Evolutionary conservation across 1,139 yeast species (phyloP).

Genomic region (Wickerhamiella pararugosa): DNA sequence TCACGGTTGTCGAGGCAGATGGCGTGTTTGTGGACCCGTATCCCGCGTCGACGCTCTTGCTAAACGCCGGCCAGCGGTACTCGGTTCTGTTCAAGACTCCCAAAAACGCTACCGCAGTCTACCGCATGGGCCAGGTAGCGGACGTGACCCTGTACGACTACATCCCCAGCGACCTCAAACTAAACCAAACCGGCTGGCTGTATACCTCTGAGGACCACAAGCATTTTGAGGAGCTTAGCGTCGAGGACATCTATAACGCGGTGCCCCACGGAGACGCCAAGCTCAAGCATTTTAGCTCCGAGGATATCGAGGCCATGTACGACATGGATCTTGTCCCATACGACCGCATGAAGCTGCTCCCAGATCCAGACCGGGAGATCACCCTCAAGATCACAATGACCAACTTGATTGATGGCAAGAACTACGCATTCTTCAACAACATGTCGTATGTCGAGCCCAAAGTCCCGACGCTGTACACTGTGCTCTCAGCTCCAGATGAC

Average conservation of each 20-base stretch:
- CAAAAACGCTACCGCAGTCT: constrained; percentile 41
- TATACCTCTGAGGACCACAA: not conserved
- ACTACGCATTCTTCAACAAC: constrained; percentile 83
- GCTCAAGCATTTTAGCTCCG: constrained; percentile 17
- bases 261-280: constrained; percentile 8
- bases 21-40: constrained; percentile 61
- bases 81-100: constrained; percentile 59
- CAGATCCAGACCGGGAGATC: constrained; percentile 51
- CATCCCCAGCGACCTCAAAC: constrained; percentile 41
- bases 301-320: constrained; percentile 21
- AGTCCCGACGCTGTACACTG: constrained; percentile 69
- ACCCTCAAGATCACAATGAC: constrained; percentile 59
- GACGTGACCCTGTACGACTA: constrained; percentile 69
- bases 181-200: constrained; percentile 58
- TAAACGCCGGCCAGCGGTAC: constrained; percentile 70
- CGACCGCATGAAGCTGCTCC: constrained; percentile 34
- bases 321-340: constrained; percentile 39
- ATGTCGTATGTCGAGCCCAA: constrained; percentile 58
- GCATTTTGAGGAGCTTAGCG: constrained; percentile 7
- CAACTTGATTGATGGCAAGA: constrained; percentile 65
- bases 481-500: constrained; percentile 46
- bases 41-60: constrained; percentile 42
- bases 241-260: constrained; percentile 10
- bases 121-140: constrained; percentile 56
- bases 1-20: constrained; percentile 72